These are phyloP conservation scores for Cercospora berteroae DNA, from an alignment of 2,329 filamentous ascomycete species.

Conservation along the genomic window DNA sequence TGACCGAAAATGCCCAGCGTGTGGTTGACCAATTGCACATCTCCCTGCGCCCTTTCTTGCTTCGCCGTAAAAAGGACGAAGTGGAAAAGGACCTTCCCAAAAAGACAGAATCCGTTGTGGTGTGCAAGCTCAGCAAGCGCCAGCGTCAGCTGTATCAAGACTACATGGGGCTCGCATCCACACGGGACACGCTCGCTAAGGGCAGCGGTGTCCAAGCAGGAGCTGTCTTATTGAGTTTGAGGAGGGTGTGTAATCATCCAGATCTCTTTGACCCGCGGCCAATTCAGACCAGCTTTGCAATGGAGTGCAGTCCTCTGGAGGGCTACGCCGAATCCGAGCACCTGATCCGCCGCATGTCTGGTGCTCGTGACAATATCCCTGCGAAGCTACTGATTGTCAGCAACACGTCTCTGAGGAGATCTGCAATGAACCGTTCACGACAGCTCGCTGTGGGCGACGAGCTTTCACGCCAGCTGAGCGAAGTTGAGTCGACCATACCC, in stretches of 20 bases:
- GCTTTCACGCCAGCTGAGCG: constrained; percentile 25
- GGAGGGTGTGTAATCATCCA: constrained; percentile 97
- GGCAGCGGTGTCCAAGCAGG: constrained; percentile 98
- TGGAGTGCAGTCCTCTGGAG: constrained; percentile 67
- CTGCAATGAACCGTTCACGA: constrained; percentile 23
- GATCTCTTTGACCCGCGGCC: constrained; percentile 94
- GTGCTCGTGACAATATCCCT: constrained; percentile 20
- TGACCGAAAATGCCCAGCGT: constrained; percentile 89
- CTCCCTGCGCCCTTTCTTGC: constrained; percentile 84
- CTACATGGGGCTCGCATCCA: constrained; percentile 87
- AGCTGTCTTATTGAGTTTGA: constrained; percentile 94
- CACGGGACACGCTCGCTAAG: constrained; percentile 80
- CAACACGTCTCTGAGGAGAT: constrained; percentile 24
- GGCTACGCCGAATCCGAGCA: constrained; percentile 72
- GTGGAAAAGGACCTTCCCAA: constrained; percentile 99
- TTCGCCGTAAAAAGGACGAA: constrained; percentile 88
- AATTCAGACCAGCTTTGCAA: constrained; percentile 95
- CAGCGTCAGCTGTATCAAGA: constrained; percentile 96
- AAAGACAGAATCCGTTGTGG: constrained; percentile 96
- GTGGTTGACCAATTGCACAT: constrained; percentile 94
- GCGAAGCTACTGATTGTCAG: constrained; percentile 21
- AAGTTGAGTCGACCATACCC: constrained; percentile 22
- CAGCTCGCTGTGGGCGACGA: constrained; percentile 25
- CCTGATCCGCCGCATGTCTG: constrained; percentile 59
- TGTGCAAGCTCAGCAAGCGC: constrained; percentile 90